Evolutionary conservation across 768 basidiomycete species (phyloP), one percentile per base, ranked within the genome.

Genomic region (Mycena floridula): DNA sequence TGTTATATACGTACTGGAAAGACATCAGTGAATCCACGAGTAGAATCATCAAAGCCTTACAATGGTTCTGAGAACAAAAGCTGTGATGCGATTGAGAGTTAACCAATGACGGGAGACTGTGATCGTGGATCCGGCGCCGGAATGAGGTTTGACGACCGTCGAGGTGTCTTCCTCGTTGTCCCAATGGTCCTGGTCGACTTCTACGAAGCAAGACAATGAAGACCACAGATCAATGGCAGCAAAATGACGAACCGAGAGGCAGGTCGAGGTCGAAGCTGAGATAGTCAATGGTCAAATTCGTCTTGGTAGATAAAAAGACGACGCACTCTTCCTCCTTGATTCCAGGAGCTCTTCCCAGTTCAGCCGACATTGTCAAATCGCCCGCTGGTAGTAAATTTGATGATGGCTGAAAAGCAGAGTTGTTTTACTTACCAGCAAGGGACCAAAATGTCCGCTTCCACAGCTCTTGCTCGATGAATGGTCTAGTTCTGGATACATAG

Each of bases 181-280:
- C 89, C 88, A 93, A 56, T 80, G 89, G 49, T 82, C 78, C 53
- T 85, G 83, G 51, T 94, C 88, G 12, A 91, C 82, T 59, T 90
- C 88, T 11, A 87, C 70, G 30, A n/a, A n/a, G n/a, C n/a, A n/a
- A n/a, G n/a, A n/a, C n/a, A n/a, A n/a, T n/a, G n/a, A n/a, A n/a
- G n/a, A n/a, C n/a, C n/a, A n/a, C n/a, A n/a, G n/a, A n/a, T n/a
- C n/a, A n/a, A n/a, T n/a, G n/a, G n/a, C n/a, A n/a, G n/a, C n/a
- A n/a, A n/a, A n/a, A n/a, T n/a, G n/a, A n/a, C n/a, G n/a, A n/a
- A n/a, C n/a, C n/a, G n/a, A n/a, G n/a, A n/a, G 88, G 88, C 25
- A 87, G 65, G 37, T 89, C 89, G 22, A 85, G 66, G 57, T 94
- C 91, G 57, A 89, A 89, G 59, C 89, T 92, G 50, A 13, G n/a